phyloP scores from a whole-genome alignment of 768 basidiomycete species.

The Mycena belliarum region DNA sequence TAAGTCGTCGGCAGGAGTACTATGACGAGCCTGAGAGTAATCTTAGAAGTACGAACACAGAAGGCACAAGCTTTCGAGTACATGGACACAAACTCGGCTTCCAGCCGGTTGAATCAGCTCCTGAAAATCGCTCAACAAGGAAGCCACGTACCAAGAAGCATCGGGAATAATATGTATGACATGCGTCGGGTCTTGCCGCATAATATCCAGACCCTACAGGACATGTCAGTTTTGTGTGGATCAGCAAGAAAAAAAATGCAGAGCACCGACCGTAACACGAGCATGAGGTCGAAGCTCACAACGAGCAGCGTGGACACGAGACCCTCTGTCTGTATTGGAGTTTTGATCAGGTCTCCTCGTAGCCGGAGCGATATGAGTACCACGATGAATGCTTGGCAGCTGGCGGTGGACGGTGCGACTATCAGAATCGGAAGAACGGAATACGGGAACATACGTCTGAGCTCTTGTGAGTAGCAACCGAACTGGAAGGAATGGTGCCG shows the following conservation, averaged over 20 bases:
- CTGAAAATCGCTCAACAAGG: not conserved
- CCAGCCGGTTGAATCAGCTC: not conserved
- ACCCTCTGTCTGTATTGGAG: not conserved
- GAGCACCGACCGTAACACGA: not conserved
- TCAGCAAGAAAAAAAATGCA: no score
- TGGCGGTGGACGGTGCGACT: not conserved
- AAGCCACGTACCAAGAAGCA: constrained; percentile 3
- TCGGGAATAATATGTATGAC: not conserved
- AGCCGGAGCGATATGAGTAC: not conserved
- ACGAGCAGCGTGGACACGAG: not conserved
- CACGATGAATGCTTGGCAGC: not conserved
- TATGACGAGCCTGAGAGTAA: not conserved
- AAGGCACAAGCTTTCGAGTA: not conserved
- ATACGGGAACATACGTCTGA: not conserved
- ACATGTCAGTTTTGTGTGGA: no score
- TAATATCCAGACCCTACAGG: constrained; percentile 16
- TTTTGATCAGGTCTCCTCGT: no score
- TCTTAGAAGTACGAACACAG: not conserved
- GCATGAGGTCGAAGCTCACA: not conserved
- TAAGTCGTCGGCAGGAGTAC: not conserved
- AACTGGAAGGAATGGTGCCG: no score
- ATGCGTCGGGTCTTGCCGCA: constrained; percentile 6
- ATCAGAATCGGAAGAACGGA: no score
- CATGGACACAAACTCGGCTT: constrained; percentile 5
- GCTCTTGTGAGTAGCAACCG: not conserved